Base-by-base conservation (phyloP, 805 yeast genomes). In the Metschnikowia reukaufii region DNA sequence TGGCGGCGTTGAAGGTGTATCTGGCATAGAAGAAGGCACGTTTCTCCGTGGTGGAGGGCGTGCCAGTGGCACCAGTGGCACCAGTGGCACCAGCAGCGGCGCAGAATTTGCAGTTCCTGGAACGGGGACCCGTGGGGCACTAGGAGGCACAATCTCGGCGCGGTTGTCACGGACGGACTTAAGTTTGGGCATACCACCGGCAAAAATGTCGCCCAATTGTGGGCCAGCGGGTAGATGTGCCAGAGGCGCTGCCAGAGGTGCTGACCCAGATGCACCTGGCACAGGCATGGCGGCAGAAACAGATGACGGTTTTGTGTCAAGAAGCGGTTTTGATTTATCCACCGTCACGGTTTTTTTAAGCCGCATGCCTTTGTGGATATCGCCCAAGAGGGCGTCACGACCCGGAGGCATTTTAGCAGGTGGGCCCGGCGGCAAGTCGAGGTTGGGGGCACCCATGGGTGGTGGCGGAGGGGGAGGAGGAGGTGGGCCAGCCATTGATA, bases 111-210 rank as follows among this genome's bases (percentile, higher is more conserved):
- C 18, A 32, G 37, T 29, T 15, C 37, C 25, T n/a, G 55, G 52
- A 8, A 38, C 25, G 2, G 77, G 76, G 30, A 69, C 61, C 29
- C 57, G 50, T 6, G 79, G 78, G 2, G 76, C 74, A 13, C 70
- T 56, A 7, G 58, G 52, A 1, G 74, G 73, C 9, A 69, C 61
- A 13, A 68, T 57, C 1, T 66, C 70, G 15, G 66, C 34, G 32
- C 76, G 61, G 49, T 70, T 71, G 49, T 72, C 74, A 25, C 51
- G 49, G 7, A 60, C 62, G 35, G 64, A 62, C 43, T 78, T 81
- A 50, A 87, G 71, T 58, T 84, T 84, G 6, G 95, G 94, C 65
- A 88, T 74, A 1, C 95, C 95, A 5, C 85, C 88, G 3, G 94
- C 89, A 65, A 84, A 83, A 13, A 84, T 73, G 42, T 82, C 85